phyloP scores from a whole-genome alignment of 352 stramenopile genomes.

The Globisporangium rhizosaccharum region DNA sequence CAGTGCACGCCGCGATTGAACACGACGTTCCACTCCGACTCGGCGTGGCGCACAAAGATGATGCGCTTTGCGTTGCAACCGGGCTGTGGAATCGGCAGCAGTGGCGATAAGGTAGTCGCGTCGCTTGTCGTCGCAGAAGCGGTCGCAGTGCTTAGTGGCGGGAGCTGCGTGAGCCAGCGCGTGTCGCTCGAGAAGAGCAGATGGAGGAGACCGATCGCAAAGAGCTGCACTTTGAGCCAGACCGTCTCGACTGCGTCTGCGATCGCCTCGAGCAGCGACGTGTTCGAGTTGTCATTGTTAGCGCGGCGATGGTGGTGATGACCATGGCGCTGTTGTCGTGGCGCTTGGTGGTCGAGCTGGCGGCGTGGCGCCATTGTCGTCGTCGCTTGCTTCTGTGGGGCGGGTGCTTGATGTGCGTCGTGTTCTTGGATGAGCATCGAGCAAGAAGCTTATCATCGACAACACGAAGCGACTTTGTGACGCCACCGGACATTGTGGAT shows the following conservation, averaged over 20 bases:
- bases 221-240: conserved; percentile 62
- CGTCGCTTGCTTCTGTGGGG: too few species aligned
- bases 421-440: too few species aligned
- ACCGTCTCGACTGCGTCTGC: conserved; percentile 37
- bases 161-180: conserved; percentile 21
- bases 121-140: background rate
- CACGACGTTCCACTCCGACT: conserved; percentile 87
- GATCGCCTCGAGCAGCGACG: conserved; percentile 17
- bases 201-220: conserved; percentile 50
- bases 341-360: background rate
- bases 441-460: too few species aligned
- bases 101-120: background rate
- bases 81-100: background rate
- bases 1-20: conserved; percentile 77
- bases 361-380: background rate
- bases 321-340: too few species aligned
- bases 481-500: too few species aligned
- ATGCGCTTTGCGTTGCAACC: conserved; percentile 37
- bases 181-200: conserved; percentile 75
- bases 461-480: too few species aligned
- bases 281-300: conserved; percentile 17
- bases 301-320: background rate
- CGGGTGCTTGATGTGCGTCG: too few species aligned
- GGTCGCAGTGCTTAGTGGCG: background rate
- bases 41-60: conserved; percentile 81